Conservation (phyloP, 768 basidiomycete genomes). For the Suillus clintonianus region DNA sequence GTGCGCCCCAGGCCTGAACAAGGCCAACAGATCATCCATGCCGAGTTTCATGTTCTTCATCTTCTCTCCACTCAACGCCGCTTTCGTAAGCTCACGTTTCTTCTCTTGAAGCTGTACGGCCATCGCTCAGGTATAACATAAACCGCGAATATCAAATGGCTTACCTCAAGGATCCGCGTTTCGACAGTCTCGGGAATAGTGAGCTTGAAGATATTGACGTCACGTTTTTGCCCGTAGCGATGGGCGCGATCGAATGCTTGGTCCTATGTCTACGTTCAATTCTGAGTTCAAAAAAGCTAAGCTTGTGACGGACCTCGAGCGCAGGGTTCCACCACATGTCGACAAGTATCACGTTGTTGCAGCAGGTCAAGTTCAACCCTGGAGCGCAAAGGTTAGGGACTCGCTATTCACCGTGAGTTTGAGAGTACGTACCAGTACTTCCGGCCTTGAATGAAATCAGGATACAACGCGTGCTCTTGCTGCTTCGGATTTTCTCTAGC, state of each 20-base stretch:
- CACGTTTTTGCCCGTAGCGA: constrained; percentile 83
- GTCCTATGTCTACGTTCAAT: constrained; percentile 49
- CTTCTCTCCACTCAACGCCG: constrained; percentile 87
- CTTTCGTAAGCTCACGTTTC: constrained; percentile 82
- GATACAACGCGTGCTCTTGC: constrained; percentile 66
- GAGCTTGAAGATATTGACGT: constrained; percentile 88
- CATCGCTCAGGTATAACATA: not conserved
- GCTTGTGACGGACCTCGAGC: constrained; percentile 56
- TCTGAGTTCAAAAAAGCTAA: not conserved
- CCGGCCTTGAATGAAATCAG: constrained; percentile 97
- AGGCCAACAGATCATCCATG: constrained; percentile 81
- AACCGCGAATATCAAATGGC: constrained; percentile 10
- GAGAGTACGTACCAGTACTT: constrained; percentile 66
- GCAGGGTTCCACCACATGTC: constrained; percentile 98
- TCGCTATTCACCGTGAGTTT: not conserved
- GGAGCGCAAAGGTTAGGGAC: constrained; percentile 4
- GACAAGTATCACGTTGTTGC: constrained; percentile 91
- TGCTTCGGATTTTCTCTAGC: constrained; percentile 69
- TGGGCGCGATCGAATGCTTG: constrained; percentile 94
- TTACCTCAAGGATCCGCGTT: constrained; percentile 75
- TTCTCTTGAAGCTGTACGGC: constrained; percentile 75
- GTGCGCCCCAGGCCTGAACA: constrained; percentile 63
- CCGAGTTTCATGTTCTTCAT: constrained; percentile 83
- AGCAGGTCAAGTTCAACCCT: constrained; percentile 90
- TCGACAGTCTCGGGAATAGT: constrained; percentile 87